Evolutionary conservation across 2,329 filamentous ascomycete genomes (phyloP), one percentile per base, ranked within the genome.

Genomic region (Epichloe aotearoae): DNA sequence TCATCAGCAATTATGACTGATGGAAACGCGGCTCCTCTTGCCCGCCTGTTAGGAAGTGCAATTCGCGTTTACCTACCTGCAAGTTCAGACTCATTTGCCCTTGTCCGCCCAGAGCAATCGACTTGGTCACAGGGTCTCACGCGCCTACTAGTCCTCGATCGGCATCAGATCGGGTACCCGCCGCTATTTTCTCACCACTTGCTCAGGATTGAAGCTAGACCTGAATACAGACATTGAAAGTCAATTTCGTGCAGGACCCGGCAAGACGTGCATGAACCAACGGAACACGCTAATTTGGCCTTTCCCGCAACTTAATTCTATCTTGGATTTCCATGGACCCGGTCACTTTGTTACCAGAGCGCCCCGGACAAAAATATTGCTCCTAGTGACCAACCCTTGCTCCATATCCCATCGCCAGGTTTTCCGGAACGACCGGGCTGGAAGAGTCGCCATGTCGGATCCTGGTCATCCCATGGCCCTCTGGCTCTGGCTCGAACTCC

Each of bases 401-500:
- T 30, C 26, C 26, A 8, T 26, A 26, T 10, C 8, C 30, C 30
- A 30, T 10, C 30, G 30, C 8, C 30, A 30, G 30, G 30, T 23
- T 46, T 19, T 15, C 10, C 38, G 33, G 39, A 49, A 47, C 50
- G 44, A 39, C 45, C 14, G 37, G 36, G 38, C 33, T 19, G 42
- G n/a, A 44, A 19, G 48, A 50, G 46, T 47, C 53, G 19, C 49
- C 62, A 38, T 74, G 70, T 59, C 77, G 76, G 51, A 74, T 86
- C 58, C 75, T 82, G 49, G 79, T 87, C 58, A 77, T 88, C 26
- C 26, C 8, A 30, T 30, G 26, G 62, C 83, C 83, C 65, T 85
- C 81, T 47, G 84, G 86, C 65, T 82, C 77, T 57, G 87, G 87
- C 58, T 82, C 83, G 39, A 91, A 91, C 64, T 79, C 90, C 19